phyloP scores from a whole-genome alignment of 805 yeast species.

The Jamesozyma piceae region DNA sequence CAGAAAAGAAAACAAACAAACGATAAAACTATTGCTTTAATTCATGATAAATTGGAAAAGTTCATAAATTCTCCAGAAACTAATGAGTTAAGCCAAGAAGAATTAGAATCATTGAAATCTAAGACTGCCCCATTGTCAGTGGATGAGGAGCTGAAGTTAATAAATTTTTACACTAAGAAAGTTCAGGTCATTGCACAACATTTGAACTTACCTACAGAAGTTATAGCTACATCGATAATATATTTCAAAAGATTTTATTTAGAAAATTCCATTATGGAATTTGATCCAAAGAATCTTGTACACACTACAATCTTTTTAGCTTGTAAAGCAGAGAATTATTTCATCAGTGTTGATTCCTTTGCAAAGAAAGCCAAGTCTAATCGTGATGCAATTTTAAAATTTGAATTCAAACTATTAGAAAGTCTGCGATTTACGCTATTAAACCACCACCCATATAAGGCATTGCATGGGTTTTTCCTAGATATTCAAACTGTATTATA shows the following conservation, averaged over 20 bases:
- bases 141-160: constrained; percentile 63
- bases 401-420: constrained; percentile 71
- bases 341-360: constrained; percentile 75
- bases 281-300: constrained; percentile 77
- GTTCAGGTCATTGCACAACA: constrained; percentile 60
- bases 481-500: constrained; percentile 63
- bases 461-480: constrained; percentile 88
- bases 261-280: constrained; percentile 72
- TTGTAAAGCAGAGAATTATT: constrained; percentile 85
- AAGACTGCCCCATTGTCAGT: constrained; percentile 40
- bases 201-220: constrained; percentile 81
- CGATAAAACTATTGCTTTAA: constrained; percentile 38
- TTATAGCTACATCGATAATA: constrained; percentile 74
- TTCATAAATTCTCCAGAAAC: constrained; percentile 20
- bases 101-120: constrained; percentile 21
- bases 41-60: constrained; percentile 29
- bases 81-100: constrained; percentile 25
- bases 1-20: constrained; percentile 43
- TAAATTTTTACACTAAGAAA: constrained; percentile 64
- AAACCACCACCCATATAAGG: constrained; percentile 82
- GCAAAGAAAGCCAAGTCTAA: constrained; percentile 60
- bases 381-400: constrained; percentile 57
- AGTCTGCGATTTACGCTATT: constrained; percentile 67
- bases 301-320: constrained; percentile 80
- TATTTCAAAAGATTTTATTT: constrained; percentile 77